phyloP scores from a whole-genome alignment of 2,329 filamentous ascomycete species.

The Fusarium xyrophilum region DNA sequence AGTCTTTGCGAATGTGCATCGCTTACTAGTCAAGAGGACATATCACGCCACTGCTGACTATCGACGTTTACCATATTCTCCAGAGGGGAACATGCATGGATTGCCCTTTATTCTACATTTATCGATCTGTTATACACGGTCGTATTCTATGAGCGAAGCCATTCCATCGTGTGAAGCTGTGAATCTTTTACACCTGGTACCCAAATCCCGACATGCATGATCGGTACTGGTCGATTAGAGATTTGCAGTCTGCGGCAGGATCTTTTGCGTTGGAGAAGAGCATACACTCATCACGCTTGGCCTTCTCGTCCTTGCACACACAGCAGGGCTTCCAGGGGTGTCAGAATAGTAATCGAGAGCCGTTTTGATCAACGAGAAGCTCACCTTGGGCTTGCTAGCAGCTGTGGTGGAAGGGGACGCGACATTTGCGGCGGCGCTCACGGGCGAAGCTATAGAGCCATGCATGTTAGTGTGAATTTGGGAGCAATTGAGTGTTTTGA shows the following conservation, averaged over 20 bases:
- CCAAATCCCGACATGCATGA: constrained; percentile 93
- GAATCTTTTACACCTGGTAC: constrained; percentile 68
- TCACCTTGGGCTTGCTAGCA: constrained; percentile 55
- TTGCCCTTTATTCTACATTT: constrained; percentile 39
- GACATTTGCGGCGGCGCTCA: constrained; percentile 40
- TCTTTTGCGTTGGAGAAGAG: constrained; percentile 88
- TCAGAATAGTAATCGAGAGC: constrained; percentile 29
- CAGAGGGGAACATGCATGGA: constrained; percentile 36
- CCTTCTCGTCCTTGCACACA: constrained; percentile 95
- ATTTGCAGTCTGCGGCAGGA: constrained; percentile 82
- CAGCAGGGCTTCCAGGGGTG: constrained; percentile 79
- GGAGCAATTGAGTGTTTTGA: background rate
- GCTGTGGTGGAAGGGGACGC: constrained; percentile 39
- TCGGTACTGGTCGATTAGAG: constrained; percentile 84
- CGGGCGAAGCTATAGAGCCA: constrained; percentile 25
- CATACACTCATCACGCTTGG: constrained; percentile 96
- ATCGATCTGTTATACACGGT: constrained; percentile 36
- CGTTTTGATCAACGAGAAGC: background rate
- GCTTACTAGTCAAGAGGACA: background rate
- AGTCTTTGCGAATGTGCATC: background rate
- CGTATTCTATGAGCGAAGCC: constrained; percentile 12
- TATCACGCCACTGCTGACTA: constrained; percentile 34
- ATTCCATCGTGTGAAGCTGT: background rate
- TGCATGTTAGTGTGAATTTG: constrained; percentile 7
- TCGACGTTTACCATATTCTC: background rate